Evolutionary conservation across 176 grass and related monocot species (phyloP), one percentile per base, ranked within the genome.

Genomic region (Metroxylon sagu): DNA sequence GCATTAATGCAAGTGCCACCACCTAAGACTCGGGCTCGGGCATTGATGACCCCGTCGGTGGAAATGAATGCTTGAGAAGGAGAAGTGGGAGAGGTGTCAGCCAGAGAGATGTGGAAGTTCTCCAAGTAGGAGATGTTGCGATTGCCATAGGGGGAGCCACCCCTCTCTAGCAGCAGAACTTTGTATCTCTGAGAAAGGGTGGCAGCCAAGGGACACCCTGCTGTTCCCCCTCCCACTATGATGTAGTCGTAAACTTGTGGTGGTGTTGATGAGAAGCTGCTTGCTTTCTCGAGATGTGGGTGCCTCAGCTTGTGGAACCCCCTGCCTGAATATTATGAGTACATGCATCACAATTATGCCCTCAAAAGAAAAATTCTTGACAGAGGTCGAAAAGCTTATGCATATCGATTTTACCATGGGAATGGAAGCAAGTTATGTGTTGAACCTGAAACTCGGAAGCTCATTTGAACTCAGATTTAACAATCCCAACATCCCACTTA

Each of bases 1-100:
- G 89, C 89, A 67, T 94, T 94, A 55, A 94, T 88, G 59, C 84
- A 88, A 56, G 84, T 88, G 3, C 84, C 89, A 0, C 89, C 89
- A 6, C 89, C 89, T 74, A 94, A 55, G 5, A 95, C 89, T 60
- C 85, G 68, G 4, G 85, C 89, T 5, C 89, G 67, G 52, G 85
- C 69, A 50, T 95, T 95, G 74, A 95, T 82, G 62, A 95, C 89
- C 4, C 89, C 89, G 16, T 95, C 89, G 17, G 89, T 85, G 74
- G 83, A 88, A 76, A 95, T 58, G 64, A 95, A 95, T 29, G 68
- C 18, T 60, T 95, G 89, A 6, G 89, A 63, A 8, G 89, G 50
- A 5, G 89, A 85, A 12, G 74, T 62, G 0, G 89, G 85, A 18
- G 89, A 80, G 73, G 52, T 64, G 10, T 95, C 80, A 63, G 69